Base-by-base conservation (phyloP, 2,329 filamentous ascomycete genomes). In the Cercospora sp. region DNA sequence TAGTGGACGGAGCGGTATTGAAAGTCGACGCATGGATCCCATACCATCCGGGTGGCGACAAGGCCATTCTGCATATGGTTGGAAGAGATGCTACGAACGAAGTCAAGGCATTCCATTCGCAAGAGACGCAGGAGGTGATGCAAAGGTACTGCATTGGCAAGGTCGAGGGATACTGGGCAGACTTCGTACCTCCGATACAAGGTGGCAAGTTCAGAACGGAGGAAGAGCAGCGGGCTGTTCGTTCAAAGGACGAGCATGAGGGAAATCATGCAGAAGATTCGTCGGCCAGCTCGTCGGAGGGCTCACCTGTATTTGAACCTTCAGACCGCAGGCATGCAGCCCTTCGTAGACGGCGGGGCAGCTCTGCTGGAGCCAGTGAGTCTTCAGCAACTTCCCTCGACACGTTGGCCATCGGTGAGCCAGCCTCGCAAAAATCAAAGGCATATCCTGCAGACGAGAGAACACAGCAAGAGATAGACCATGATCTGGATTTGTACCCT, bases 21-120 rank as follows among this genome's bases (percentile, higher is more conserved):
- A 97, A 93, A 81, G 89, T 93, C 33, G 94, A 98, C 79, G 86
- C 90, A 45, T 99, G 93, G 92, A 82, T 96, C 63, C 88, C 88
- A 63, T 97, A 91, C 76, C 95, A 98, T 76, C 95, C 95, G 12
- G 95, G 95, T 66, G 95, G 95, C 73, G 90, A 94, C 75, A 95
- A 93, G 81, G 88, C 94, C 64, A 96, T 99, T 72, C 84, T 88
- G 78, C 95, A 99, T 78, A 95, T 97, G 93, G 88, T 98, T 69
- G 78, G 78, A 30, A 71, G 78, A 73, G 78, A 79, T 70, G 94
- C 93, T 61, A 97, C 94, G 10, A 94, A 97, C 79, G 95, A 98
- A 81, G 90, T 98, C 69, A 92, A 90, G 79, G 92, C 90, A 92
- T 97, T 97, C 33, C 95, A 99, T 79, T 97, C 94, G 0, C 74